These are phyloP conservation scores for Geosmithia flava DNA, from an alignment of 2,329 filamentous ascomycete genomes.

Conservation along the genomic window DNA sequence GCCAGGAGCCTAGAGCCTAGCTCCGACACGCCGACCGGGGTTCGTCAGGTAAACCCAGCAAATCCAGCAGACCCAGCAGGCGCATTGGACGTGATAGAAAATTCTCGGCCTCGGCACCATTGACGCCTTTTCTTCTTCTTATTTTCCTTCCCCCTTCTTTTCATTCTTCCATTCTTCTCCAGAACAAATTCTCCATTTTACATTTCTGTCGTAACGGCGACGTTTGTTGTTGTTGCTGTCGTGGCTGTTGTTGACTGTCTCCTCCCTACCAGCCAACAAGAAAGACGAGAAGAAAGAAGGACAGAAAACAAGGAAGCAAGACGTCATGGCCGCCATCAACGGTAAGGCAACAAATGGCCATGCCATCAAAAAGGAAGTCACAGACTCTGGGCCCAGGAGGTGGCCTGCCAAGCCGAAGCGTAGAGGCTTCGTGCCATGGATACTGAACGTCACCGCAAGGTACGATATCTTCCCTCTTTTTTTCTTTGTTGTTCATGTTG, in stretches of 20 bases:
- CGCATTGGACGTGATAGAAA: background rate
- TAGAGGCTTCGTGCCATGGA: slow-evolving; percentile 18
- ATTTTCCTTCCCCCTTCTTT: background rate
- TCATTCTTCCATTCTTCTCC: background rate
- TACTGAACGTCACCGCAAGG: slow-evolving; percentile 42
- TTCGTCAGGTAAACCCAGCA: background rate
- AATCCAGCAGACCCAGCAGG: too few relatives aligned
- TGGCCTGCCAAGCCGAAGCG: slow-evolving; percentile 7
- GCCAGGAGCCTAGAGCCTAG: background rate
- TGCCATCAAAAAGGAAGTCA: slow-evolving; percentile 18
- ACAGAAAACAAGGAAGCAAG: slow-evolving; percentile 4
- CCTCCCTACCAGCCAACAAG: background rate
- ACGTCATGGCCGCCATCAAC: slow-evolving; percentile 10
- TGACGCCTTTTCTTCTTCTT: background rate
- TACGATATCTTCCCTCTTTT: slow-evolving; percentile 16
- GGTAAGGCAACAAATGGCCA: slow-evolving; percentile 26
- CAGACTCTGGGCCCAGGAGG: slow-evolving; percentile 10
- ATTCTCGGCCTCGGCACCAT: background rate
- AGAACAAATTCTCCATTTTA: too few relatives aligned
- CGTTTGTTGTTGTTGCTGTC: too few relatives aligned
- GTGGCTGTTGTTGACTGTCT: background rate
- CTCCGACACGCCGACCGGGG: background rate
- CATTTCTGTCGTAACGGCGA: background rate
- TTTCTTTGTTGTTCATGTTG: slow-evolving; percentile 1
- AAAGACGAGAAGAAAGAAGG: background rate